phyloP scores from a whole-genome alignment of 306 rosid genomes.

The Hippophae gyantsensis region DNA sequence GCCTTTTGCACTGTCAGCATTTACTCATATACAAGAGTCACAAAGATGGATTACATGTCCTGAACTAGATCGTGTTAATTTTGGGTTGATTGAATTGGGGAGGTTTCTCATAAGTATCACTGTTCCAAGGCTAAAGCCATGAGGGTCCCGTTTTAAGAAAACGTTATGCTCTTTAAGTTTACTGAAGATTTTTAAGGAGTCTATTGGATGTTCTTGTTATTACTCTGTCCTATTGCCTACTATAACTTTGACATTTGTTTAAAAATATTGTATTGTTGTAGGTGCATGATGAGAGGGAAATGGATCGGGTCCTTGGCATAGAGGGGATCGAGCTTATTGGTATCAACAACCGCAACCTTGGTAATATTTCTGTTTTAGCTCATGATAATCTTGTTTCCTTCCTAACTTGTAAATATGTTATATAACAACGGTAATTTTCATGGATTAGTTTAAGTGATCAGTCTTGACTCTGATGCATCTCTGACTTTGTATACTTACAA shows the following conservation, averaged over 20 bases:
- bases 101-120: too few species aligned
- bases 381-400: background rate
- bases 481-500: too few species aligned
- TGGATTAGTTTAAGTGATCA: too few species aligned
- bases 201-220: background rate
- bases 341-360: constrained; percentile 92
- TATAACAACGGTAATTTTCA: too few species aligned
- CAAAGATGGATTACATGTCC: too few species aligned
- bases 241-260: background rate
- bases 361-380: constrained; percentile 23
- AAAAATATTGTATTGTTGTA: constrained; percentile 15
- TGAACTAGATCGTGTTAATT: too few species aligned
- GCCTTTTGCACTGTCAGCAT: too few species aligned
- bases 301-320: constrained; percentile 84
- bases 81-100: too few species aligned
- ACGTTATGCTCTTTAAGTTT: background rate
- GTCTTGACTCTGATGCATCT: too few species aligned
- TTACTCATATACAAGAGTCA: too few species aligned
- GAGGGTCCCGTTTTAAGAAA: too few species aligned
- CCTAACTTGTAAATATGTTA: background rate
- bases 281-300: constrained; percentile 91
- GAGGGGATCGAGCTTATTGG: constrained; percentile 90
- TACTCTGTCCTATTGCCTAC: background rate
- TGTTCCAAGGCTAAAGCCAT: too few species aligned
- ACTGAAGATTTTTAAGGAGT: background rate